These are phyloP conservation scores for Papiliotrema terrestris DNA, from an alignment of 1,284 basidiomycete genomes.

Conservation along the genomic window DNA sequence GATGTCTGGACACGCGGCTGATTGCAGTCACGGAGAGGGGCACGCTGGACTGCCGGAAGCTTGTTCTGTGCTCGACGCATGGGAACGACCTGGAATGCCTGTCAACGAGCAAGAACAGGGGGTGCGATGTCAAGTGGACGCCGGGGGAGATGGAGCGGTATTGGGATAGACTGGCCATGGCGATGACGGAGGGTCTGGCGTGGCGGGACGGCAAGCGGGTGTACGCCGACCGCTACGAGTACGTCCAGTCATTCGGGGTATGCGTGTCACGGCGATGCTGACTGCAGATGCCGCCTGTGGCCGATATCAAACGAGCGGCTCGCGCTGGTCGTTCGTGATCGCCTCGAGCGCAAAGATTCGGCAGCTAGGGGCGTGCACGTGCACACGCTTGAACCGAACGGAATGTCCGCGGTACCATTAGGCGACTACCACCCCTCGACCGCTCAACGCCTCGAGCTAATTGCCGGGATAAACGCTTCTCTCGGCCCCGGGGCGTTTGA, in stretches of 20 bases:
- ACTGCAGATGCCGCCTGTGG: conserved; percentile 4
- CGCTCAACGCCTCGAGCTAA: not conserved
- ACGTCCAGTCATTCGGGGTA: too few species aligned
- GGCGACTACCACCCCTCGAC: conserved; percentile 2
- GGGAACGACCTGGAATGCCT: conserved; percentile 2
- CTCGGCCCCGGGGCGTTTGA: not conserved
- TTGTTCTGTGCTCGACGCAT: conserved; percentile 3
- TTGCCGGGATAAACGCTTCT: not conserved
- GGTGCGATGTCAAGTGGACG: conserved; percentile 5
- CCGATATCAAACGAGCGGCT: conserved; percentile 6
- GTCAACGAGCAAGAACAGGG: not conserved
- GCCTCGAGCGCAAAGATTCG: not conserved
- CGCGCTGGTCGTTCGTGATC: too few species aligned
- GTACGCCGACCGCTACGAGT: conserved; percentile 2
- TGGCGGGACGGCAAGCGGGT: conserved; percentile 25
- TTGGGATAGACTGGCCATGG: conserved; percentile 17
- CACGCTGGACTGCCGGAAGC: not conserved
- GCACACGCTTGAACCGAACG: not conserved
- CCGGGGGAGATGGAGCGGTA: not conserved
- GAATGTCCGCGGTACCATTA: not conserved
- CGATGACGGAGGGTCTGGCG: conserved; percentile 23
- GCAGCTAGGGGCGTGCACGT: not conserved
- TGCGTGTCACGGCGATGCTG: not conserved
- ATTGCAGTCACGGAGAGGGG: not conserved
- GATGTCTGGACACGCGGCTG: not conserved